Evolutionary conservation across 768 basidiomycete species (phyloP), one percentile per base, ranked within the genome.

Genomic region (Porpolomopsis calyptriformis): DNA sequence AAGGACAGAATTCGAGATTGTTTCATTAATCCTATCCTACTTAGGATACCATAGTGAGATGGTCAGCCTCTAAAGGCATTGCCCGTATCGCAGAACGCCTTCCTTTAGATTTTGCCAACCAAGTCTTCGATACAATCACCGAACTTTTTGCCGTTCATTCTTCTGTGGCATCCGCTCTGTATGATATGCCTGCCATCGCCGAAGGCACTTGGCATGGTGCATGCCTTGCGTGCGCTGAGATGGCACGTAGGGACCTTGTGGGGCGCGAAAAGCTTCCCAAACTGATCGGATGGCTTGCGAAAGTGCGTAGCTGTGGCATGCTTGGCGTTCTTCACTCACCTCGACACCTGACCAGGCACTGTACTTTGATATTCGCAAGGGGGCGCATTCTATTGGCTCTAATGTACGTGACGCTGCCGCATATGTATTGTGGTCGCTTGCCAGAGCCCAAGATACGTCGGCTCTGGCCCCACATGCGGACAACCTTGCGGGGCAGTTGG

Each of bases 201-300:
- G 92, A 97, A 62, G 72, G 74, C 49, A 86, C 85, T 43, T 96
- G 93, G 91, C 96, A 99, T 64, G 96, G 96, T 4, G 84, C 89
- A 10, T 90, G 83, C 58, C 71, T 98, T 25, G 89, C 90, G 12
- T 81, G 87, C 52, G 94, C 94, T 16, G 94, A 98, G 66, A 76
- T 96, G 68, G 85, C 89, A 31, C 76, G 96, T 38, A 69, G 91
- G 55, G 85, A 80, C 40, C 71, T 93, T 43, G 68, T 97, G 19
- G 60, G 70, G 14, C 61, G 69, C 26, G 67, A 74, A 38, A 69
- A 72, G 39, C 67, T 97, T 20, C 62, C 73, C 1, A 70, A 77
- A 48, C 62, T 91, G 40, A 69, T 97, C 5, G 72, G 72, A 18
- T 93, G 92, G 86, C 68, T 89, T 39, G 71, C 80, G 44, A 87